A percentile compares a stretch with the other conserved stretches of the same genome.
Evolutionary conservation across 2,329 filamentous ascomycete genomes (phyloP).

Genomic region (Phoma sp.): DNA sequence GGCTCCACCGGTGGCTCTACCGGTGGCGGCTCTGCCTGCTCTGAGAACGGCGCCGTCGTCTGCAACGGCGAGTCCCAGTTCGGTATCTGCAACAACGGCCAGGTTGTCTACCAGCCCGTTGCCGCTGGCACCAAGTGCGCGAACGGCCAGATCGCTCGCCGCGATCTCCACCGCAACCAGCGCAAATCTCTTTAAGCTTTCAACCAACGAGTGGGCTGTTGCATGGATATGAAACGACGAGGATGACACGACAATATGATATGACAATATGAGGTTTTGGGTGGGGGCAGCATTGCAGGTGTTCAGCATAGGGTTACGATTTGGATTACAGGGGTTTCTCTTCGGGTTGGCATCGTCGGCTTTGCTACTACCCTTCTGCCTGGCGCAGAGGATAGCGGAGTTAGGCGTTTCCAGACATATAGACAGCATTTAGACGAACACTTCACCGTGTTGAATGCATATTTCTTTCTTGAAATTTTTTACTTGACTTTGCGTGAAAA

Average conservation of each 20-base stretch:
- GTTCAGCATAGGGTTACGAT: background rate
- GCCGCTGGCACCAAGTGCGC: conserved; percentile 54
- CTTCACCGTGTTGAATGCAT: conserved; percentile 12
- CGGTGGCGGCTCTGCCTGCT: conserved; percentile 32
- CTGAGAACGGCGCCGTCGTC: conserved; percentile 43
- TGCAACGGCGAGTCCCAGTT: conserved; percentile 51
- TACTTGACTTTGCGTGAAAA: background rate
- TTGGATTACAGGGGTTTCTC: background rate
- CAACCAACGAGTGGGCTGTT: background rate
- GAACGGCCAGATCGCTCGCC: conserved; percentile 46
- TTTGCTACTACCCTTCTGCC: conserved; percentile 1
- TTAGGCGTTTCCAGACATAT: conserved; percentile 1
- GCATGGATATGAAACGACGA: background rate
- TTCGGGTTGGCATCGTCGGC: background rate
- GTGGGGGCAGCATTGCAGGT: conserved; percentile 1
- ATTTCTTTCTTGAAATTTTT: background rate
- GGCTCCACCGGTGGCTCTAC: conserved; percentile 3
- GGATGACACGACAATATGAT: no score
- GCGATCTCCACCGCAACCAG: conserved; percentile 34
- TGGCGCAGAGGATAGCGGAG: conserved; percentile 2
- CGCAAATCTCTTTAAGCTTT: conserved; percentile 18
- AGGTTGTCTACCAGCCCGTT: conserved; percentile 49
- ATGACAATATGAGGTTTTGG: background rate
- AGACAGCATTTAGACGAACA: conserved; percentile 17
- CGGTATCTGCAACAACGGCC: conserved; percentile 52